Conservation (phyloP, 1,139 yeast genomes). For the Nakaseomyces delphensis region DNA sequence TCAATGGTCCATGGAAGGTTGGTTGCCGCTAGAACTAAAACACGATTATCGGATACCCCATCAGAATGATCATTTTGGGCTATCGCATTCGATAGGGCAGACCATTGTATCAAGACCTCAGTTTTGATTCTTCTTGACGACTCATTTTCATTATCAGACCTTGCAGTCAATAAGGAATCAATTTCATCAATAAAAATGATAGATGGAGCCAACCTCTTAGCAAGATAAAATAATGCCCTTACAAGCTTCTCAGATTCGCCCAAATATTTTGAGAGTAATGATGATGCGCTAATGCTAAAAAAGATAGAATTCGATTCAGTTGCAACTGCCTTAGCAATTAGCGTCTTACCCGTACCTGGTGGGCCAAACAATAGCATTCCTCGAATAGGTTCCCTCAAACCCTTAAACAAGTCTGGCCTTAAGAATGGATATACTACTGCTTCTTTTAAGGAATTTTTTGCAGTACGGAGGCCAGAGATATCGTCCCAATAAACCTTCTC, state of each 20-base stretch:
- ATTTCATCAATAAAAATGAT: conserved; percentile 51
- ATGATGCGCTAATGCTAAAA: conserved; percentile 54
- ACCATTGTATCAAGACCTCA: conserved; percentile 59
- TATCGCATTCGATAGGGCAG: conserved; percentile 50
- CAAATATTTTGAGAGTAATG: conserved; percentile 51
- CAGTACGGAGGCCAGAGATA: conserved; percentile 49
- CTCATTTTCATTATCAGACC: conserved; percentile 44
- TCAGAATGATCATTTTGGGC: conserved; percentile 30
- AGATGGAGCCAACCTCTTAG: conserved; percentile 41
- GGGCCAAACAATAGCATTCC: conserved; percentile 63
- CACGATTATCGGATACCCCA: conserved; percentile 33
- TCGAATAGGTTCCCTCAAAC: conserved; percentile 53
- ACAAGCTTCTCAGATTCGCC: conserved; percentile 60
- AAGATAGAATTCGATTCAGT: conserved; percentile 58
- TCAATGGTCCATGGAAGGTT: conserved; percentile 63
- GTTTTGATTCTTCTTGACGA: conserved; percentile 50
- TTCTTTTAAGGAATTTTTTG: conserved; percentile 52
- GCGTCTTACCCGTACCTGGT: conserved; percentile 41
- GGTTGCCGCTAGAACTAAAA: conserved; percentile 54
- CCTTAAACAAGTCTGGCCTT: conserved; percentile 53
- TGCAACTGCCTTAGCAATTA: conserved; percentile 62
- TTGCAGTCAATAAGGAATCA: conserved; percentile 49
- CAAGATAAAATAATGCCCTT: conserved; percentile 49
- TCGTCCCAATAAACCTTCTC: conserved; percentile 58
- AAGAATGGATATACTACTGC: conserved; percentile 60